Base-by-base conservation (phyloP, 23 red algal genomes). In the Gracilaria domingensis region DNA sequence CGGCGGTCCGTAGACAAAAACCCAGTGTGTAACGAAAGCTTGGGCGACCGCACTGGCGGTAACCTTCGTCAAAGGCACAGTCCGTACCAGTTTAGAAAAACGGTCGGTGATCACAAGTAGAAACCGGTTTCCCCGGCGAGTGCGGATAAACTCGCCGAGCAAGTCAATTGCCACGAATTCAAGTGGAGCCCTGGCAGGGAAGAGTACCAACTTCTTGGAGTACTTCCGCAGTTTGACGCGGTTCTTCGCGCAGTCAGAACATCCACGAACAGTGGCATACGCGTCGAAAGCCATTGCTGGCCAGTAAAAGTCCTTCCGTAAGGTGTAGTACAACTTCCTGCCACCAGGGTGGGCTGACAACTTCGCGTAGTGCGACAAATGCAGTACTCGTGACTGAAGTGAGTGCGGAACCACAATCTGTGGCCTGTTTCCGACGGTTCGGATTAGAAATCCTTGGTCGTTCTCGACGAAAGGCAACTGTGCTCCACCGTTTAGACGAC, bases 91-190 rank as follows among this genome's bases (percentile, higher is more conserved):
- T 61, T 87, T 87, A 12, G 61, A 8, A 50, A 87, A 69, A 12
- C 60, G 23, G 62, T 87, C 83, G 12, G 69, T 74, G 20, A 87
- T 72, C 1, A 87, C 83, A 8, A 51, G 36, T 26, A 87, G 26
- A 50, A 36, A 87, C 37, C 37, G 62, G 59, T 32, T 26, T 12
- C 83, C 83, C 6, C 83, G 32, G 23, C 23, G 33, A 2, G 60
- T 65, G 35, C 69, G 64, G 21, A 74, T 59, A 25, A 87, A 61
- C 26, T 69, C 64, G 1, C 83, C 83, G 34, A 87, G 60, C 8
- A 87, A 70, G 83, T 72, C 83, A 24, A 87, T 87, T 9, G 83
- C 83, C 37, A 87, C 3, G 35, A 69, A 42, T 30, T 50, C 83
- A 0, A 72, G 62, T 37, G 83, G 83, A 17, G 32, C 83, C 0